Base-by-base conservation (phyloP, 192 early-diverging fungal species). In the Rhizophagus prolifer region DNA sequence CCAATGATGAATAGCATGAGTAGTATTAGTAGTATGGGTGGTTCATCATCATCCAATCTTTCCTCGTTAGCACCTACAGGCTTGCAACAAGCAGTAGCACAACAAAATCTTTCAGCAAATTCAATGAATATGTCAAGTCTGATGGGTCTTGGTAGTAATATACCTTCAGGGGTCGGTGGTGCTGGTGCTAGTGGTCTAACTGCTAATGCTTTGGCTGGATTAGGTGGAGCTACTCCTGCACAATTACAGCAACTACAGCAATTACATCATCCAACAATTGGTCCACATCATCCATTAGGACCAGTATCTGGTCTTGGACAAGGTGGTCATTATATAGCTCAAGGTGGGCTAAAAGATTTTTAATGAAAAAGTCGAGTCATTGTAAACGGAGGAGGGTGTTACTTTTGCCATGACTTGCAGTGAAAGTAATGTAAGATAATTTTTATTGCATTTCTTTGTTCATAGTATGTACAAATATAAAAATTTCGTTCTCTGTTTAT, bases 41-140 rank as follows among this genome's bases (percentile, higher is more conserved):
- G 69, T 9, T 44, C 46, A 8, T 34, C 46, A 54, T 9, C 54
- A n/a, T 38, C 71, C 13, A 54, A n/a, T 31, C 30, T 54, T n/a
- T 30, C 28, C 26, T 72, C 71, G 1, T 59, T 72, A 72, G 54
- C 71, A n/a, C 26, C 71, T 31, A 9, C 44, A 9, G 54, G 54
- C 9, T 59, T 72, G 21, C 74, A 75, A 23, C 47, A 58, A 34
- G 54, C 41, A n/a, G 41, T 50, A 13, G 31, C 31, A 31, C 46
- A 47, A 30, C 71, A 72, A 28, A 46, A 46, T 30, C 70, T 72
- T 9, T 10, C 47, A 28, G 41, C 4, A 25, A 36, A 54, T 54
- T 54, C 50, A 54, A 66, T 72, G 46, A 72, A 72, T n/a, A 72
- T 72, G 71, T 54, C 70, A 28, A 44, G 26, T 58, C 47, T 72